Conservation (phyloP, 2,329 filamentous ascomycete species). For the Fusarium armeniacum region DNA sequence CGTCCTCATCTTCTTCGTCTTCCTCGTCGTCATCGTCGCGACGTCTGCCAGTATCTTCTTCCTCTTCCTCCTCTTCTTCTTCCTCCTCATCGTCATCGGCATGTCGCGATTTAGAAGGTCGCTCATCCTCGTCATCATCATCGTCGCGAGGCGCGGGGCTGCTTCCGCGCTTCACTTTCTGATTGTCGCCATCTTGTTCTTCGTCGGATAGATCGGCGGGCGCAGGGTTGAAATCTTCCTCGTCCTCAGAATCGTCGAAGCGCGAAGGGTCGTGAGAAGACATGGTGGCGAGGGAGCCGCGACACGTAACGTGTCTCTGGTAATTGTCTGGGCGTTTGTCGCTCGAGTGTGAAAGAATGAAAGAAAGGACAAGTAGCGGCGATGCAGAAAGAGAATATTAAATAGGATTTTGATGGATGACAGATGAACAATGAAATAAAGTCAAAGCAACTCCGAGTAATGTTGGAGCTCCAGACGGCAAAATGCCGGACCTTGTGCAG, state of each 20-base stretch:
- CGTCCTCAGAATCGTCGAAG: constrained; percentile 78
- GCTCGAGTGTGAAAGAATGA: constrained; percentile 17
- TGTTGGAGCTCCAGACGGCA: constrained; percentile 41
- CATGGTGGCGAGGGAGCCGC: constrained; percentile 47
- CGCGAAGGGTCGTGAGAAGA: constrained; percentile 65
- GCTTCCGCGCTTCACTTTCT: constrained; percentile 57
- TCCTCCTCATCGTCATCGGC: constrained; percentile 60
- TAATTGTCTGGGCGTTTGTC: constrained; percentile 1
- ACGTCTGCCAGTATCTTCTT: constrained; percentile 55
- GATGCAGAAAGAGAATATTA: constrained; percentile 21
- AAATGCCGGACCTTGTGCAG: constrained; percentile 39
- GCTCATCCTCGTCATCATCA: constrained; percentile 57
- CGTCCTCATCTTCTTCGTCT: constrained; percentile 74
- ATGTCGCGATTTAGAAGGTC: constrained; percentile 46
- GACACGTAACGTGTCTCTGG: constrained; percentile 38
- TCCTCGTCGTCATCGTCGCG: constrained; percentile 59
- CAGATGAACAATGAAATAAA: constrained; percentile 36
- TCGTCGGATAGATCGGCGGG: constrained; percentile 80
- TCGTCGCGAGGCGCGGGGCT: constrained; percentile 54
- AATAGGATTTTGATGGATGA: constrained; percentile 38
- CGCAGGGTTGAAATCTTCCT: constrained; percentile 90
- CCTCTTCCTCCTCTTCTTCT: constrained; percentile 54
- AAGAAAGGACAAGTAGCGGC: constrained; percentile 13
- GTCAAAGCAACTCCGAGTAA: constrained; percentile 23
- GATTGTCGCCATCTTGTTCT: constrained; percentile 59